phyloP scores from a whole-genome alignment of 768 basidiomycete species.

The Gloeostereum incarnatum region DNA sequence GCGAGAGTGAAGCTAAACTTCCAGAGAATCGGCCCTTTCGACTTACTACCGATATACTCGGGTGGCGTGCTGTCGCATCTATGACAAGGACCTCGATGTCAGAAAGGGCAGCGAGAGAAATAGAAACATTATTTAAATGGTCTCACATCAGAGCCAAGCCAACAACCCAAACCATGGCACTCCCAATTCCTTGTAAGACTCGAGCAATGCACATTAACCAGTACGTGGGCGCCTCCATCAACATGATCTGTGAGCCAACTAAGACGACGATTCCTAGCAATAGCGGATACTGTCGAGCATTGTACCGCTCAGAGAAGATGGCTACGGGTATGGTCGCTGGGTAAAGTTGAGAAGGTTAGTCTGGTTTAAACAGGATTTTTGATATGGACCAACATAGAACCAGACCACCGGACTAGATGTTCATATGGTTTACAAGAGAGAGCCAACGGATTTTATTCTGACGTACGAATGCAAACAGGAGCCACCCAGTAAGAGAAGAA shows the following conservation, averaged over 20 bases:
- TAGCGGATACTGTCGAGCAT: conserved; percentile 38
- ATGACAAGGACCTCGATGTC: background rate
- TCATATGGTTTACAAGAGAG: background rate
- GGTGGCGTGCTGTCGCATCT: conserved; percentile 52
- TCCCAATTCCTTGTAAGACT: conserved; percentile 47
- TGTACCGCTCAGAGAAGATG: conserved; percentile 40
- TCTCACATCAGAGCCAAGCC: conserved; percentile 51
- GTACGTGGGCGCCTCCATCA: conserved; percentile 55
- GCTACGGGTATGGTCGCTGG: conserved; percentile 54
- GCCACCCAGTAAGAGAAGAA: conserved; percentile 48
- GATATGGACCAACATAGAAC: conserved; percentile 34
- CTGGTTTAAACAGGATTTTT: background rate
- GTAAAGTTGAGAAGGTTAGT: background rate
- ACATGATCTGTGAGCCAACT: conserved; percentile 44
- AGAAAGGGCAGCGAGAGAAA: background rate
- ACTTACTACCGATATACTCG: conserved; percentile 37
- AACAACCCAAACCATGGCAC: conserved; percentile 54
- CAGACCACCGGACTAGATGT: conserved; percentile 34
- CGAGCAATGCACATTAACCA: conserved; percentile 50
- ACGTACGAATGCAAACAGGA: conserved; percentile 50
- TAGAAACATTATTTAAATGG: no score
- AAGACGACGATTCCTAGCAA: conserved; percentile 40
- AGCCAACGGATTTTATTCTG: no score
- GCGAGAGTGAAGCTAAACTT: no score
- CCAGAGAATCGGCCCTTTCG: background rate